Base-by-base conservation (phyloP, 345 rosid species). In the Gossypium herbaceum region DNA sequence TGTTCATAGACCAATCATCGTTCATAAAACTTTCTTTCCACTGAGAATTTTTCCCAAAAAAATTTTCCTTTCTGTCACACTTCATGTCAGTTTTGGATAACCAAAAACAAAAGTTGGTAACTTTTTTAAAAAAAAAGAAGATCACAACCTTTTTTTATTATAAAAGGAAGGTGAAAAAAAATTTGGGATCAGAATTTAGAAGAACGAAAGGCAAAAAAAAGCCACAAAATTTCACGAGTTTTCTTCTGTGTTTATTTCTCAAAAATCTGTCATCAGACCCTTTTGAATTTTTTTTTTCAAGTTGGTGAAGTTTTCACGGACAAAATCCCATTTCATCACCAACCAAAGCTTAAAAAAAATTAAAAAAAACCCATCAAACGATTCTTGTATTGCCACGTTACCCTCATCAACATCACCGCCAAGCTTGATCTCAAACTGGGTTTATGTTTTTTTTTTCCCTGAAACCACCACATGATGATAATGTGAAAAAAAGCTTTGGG, bases 221-320 rank as follows among this genome's bases (percentile, higher is more conserved):
- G 43, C 7, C 52, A 41, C 20, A 41, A 2, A 72, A 34, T 52
- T 64, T 72, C 81, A 80, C 82, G 81, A 74, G 84, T 73, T 81
- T 48, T 77, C 70, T 44, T 50, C 58, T 73, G 76, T 78, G 68
- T 79, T 71, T 64, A 75, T 75, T 52, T 63, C 78, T 76, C 45
- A 24, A 9, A 59, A 34, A 34, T 43, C 58, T 29, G 17, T 52
- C 56, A 25, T 69, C 55, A 22, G 19, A 45, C 41, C 41, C 41
- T 34, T 34, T 34, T 34, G 41, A 45, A 68, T 34, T 12, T 66
- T 51, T 55, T 29, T 51, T 20, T 45, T 74, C 73, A 65, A 79
- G 76, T 76, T 61, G 88, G 88, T 85, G 74, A 71, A 75, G 68
- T 65, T 77, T 77, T 86, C 89, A 86, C 91, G 88, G 77, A 84